Base-by-base conservation (phyloP, 345 rosid species). In the Arabidopsis arenosa region DNA sequence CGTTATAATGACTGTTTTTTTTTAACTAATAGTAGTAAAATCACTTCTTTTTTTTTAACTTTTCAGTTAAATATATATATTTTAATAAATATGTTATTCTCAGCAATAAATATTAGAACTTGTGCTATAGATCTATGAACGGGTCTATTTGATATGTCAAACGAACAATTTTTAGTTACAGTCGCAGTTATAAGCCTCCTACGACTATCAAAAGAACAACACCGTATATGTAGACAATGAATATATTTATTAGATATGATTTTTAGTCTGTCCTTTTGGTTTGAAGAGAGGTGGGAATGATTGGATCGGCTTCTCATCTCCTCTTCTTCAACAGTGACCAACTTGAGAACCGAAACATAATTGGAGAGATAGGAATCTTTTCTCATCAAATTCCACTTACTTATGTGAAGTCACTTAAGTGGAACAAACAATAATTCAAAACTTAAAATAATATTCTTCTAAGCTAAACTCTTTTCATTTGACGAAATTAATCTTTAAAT, bases 261-360 rank as follows among this genome's bases (percentile, higher is more conserved):
- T 47, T 63, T 47, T 45, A 15, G 41, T 43, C 9, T 76, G 80
- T 36, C 80, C 65, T 17, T 70, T 56, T 47, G 53, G 60, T 40
- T 70, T 17, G 61, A 69, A 76, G 63, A 76, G 70, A 69, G 65
- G 52, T 76, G 47, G 39, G 54, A 70, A 64, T 70, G 66, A 64
- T 77, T 56, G 64, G 40, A 63, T 63, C 80, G 75, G 71, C 66
- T 77, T 77, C 76, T 70, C 54, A 14, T 47, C 80, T 37, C 66
- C 51, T 51, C 68, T 14, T 75, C 78, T 66, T 56, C 60, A 53
- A 49, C 62, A 67, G 53, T 60, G 45, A 49, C 18, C 62, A 59
- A 75, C 33, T 60, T 43, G 55, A 62, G 53, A 62, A 76, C 63
- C 57, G 12, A 56, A 70, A 18, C 4, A 30, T 53, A 26, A 63